Conservation (phyloP, 192 early-diverging fungal species). For the Thoreauomyces humboldtii region DNA sequence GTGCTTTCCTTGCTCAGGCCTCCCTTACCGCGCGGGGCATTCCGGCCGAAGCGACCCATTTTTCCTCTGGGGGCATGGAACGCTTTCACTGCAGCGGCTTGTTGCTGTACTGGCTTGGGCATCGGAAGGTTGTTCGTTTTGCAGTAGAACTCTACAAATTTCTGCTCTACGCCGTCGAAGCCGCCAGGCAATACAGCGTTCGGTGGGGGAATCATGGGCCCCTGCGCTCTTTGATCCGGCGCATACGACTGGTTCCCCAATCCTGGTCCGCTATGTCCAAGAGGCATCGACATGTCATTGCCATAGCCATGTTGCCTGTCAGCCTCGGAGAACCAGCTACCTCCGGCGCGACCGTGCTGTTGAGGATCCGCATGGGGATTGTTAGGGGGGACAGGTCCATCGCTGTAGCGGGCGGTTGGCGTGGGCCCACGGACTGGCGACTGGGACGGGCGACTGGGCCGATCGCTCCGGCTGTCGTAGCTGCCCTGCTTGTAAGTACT, state of each 20-base stretch:
- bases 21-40: not conserved
- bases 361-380: not conserved
- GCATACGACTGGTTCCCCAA: not conserved
- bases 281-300: not conserved
- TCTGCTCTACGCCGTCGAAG: constrained; percentile 25
- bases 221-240: not conserved
- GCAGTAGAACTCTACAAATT: constrained; percentile 37
- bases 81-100: not conserved
- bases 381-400: not conserved
- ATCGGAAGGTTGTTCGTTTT: constrained; percentile 1
- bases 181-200: constrained; percentile 11
- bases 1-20: not conserved
- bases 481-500: not conserved
- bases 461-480: not conserved
- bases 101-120: not conserved
- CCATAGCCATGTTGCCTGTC: not conserved
- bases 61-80: not conserved
- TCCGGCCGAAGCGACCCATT: not conserved
- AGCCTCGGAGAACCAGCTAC: not conserved
- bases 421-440: not conserved
- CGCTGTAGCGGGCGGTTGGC: not conserved
- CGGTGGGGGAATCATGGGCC: not conserved
- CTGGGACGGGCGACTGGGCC: not conserved
- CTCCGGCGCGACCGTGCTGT: not conserved
- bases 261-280: no score